These are phyloP conservation scores for Tulasnella sp. DNA, from an alignment of 768 basidiomycete genomes.

Conservation along the genomic window DNA sequence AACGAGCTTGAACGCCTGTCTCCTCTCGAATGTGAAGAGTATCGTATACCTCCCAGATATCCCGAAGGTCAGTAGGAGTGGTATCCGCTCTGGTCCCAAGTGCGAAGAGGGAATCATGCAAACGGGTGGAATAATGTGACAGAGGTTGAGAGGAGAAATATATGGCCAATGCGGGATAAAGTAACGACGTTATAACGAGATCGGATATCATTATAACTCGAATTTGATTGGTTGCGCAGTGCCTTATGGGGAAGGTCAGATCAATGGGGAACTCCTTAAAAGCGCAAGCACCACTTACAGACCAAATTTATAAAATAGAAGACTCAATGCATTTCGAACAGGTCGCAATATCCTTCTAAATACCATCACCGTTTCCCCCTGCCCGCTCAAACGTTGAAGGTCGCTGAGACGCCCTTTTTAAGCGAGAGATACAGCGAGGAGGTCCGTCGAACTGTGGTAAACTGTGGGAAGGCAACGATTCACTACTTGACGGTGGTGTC, in stretches of 20 bases:
- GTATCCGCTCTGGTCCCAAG: slow-evolving; percentile 38
- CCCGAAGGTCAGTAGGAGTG: slow-evolving; percentile 38
- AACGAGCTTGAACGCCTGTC: slow-evolving; percentile 56
- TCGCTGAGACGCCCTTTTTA: too few species aligned
- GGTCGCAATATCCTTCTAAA: slow-evolving; percentile 1
- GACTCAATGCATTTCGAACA: not conserved
- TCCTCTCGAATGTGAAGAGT: slow-evolving; percentile 56
- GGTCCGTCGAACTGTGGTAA: too few species aligned
- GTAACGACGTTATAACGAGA: slow-evolving; percentile 76
- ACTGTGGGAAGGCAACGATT: too few species aligned
- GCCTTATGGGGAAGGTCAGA: slow-evolving; percentile 34
- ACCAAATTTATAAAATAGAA: slow-evolving; percentile 13
- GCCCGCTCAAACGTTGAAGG: not conserved
- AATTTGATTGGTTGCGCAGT: slow-evolving; percentile 83
- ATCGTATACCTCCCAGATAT: slow-evolving; percentile 57
- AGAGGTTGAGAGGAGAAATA: slow-evolving; percentile 62
- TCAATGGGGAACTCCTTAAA: not conserved
- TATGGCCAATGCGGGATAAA: slow-evolving; percentile 79
- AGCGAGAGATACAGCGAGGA: too few species aligned
- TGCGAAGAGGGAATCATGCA: slow-evolving; percentile 36
- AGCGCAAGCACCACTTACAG: too few species aligned
- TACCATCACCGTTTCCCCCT: not conserved
- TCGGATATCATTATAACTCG: slow-evolving; percentile 78
- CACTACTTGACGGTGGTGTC: too few species aligned
- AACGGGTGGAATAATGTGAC: slow-evolving; percentile 40